Base-by-base conservation (phyloP, 1,139 yeast species). In the Casaregolazyma suthepensis region DNA sequence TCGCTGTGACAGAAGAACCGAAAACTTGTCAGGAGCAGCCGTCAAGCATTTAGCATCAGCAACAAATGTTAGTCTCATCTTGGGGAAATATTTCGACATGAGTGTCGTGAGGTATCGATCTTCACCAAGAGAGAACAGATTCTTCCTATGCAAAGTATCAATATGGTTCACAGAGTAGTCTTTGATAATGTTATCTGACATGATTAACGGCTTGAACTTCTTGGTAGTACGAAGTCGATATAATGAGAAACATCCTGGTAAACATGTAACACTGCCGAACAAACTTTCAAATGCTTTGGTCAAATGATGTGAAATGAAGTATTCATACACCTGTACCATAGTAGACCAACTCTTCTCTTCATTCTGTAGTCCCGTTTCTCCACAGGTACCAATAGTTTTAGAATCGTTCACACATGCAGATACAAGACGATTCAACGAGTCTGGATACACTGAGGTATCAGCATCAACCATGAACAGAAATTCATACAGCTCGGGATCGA, bases 161-260 rank as follows among this genome's bases (percentile, higher is more conserved):
- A 73, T 71, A 48, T 69, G 66, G 22, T 70, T 62, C 19, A 69
- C 64, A 0, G 75, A 65, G 55, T 73, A 73, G 45, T 70, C 76
- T 9, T 65, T 57, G 49, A 73, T 67, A 43, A 73, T 65, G 18
- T 69, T 69, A 51, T 69, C 64, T 17, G 74, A 64, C 42, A 73
- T 71, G 47, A 73, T 63, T 54, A 73, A 52, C 2, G 76, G 76
- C 60, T 65, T 65, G 49, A 60, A 66, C 43, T 67, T 64, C 52
- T 70, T 71, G 15, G 71, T 68, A 9, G 73, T 69, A 48, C 71
- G 60, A 46, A 72, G 55, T n/a, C 76, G 63, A 55, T 71, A 72
- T 59, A 72, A 61, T 1, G 75, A 63, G 62, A 72, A 72, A 61
- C 76, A 72, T n/a, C 76, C 76, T 5, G 76, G 76, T 50, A 72